Evolutionary conservation across 257 asterid genomes (phyloP).

Genomic region (Capsicum rhomboideum): DNA sequence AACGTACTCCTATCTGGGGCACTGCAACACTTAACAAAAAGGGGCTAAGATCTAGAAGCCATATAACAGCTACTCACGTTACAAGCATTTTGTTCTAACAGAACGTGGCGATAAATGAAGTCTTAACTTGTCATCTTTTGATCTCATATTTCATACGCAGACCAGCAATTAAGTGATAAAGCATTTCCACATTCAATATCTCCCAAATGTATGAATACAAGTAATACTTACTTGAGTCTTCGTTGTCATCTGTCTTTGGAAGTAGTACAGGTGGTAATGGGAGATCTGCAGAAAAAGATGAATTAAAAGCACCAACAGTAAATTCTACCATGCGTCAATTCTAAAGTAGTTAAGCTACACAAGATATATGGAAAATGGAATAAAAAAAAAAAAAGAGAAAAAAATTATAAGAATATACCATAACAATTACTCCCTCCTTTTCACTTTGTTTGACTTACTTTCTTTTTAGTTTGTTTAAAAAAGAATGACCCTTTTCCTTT

Average conservation of each 20-base stretch:
- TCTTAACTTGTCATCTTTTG: neutral
- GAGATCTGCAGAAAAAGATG: constrained; percentile 40
- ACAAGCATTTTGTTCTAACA: neutral
- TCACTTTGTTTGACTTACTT: too few relatives aligned
- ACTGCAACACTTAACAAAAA: neutral
- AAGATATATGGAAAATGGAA: neutral
- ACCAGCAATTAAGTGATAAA: neutral
- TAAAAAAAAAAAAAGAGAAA: neutral
- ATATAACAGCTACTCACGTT: neutral
- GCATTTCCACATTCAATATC: neutral
- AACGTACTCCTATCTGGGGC: neutral
- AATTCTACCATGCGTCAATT: neutral
- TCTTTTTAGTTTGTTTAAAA: too few relatives aligned
- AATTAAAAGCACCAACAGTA: neutral
- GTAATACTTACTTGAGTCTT: constrained; percentile 49
- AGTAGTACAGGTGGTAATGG: constrained; percentile 51
- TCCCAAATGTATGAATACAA: neutral
- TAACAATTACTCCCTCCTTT: neutral
- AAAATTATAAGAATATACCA: neutral
- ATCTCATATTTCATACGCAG: neutral
- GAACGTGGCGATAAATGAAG: neutral
- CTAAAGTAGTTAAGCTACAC: neutral
- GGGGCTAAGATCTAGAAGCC: neutral
- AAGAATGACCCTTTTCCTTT: too few relatives aligned
- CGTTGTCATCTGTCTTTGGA: constrained; percentile 57